Conservation (phyloP, 164 flowering plant species). For the Magnolia kwangsiensis region DNA sequence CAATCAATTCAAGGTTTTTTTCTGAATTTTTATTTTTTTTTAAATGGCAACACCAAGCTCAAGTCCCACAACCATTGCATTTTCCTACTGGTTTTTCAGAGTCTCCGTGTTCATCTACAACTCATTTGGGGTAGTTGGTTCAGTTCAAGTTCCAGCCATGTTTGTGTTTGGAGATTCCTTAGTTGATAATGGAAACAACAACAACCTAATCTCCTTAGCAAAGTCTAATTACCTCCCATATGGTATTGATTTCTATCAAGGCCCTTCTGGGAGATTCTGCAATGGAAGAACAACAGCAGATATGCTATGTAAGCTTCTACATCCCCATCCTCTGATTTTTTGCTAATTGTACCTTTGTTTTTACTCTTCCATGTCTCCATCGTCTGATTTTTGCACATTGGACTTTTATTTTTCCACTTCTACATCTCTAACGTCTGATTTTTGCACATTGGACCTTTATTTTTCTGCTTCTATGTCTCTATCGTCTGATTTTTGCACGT, state of each 20-base stretch:
- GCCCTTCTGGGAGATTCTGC: constrained; percentile 66
- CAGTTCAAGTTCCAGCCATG: constrained; percentile 49
- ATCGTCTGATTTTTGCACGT: background rate
- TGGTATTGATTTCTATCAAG: constrained; percentile 49
- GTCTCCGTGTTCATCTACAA: background rate
- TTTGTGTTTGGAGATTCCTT: constrained; percentile 75
- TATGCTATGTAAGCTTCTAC: constrained; percentile 37
- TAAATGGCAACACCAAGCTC: background rate
- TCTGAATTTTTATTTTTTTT: background rate
- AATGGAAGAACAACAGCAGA: constrained; percentile 64
- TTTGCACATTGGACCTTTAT: background rate
- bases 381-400: background rate
- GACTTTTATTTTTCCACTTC: background rate
- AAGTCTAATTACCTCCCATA: constrained; percentile 63
- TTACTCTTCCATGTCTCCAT: background rate
- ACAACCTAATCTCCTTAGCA: constrained; percentile 54
- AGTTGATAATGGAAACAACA: constrained; percentile 71
- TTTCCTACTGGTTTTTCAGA: background rate
- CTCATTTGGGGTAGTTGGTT: constrained; percentile 8
- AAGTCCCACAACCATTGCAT: background rate
- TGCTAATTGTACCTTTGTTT: background rate
- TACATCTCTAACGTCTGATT: background rate
- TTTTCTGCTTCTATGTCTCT: background rate
- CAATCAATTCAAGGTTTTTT: background rate
- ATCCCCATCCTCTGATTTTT: background rate